Conservation (phyloP, 805 yeast genomes). For the Wickerhamomyces tratensis region DNA sequence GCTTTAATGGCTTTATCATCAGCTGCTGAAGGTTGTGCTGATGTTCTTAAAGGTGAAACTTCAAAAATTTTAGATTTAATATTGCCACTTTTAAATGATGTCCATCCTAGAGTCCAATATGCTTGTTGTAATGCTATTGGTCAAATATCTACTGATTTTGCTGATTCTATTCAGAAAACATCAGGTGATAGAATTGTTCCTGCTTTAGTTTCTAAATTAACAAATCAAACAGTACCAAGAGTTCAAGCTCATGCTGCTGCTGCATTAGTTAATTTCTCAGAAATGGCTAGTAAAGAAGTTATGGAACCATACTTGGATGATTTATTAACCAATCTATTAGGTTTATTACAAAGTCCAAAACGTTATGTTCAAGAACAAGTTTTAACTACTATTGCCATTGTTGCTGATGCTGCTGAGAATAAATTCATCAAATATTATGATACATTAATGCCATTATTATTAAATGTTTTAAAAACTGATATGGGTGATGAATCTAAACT, state of each 20-base stretch:
- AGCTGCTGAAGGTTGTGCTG: constrained; percentile 96
- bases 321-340: constrained; percentile 63
- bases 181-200: constrained; percentile 77
- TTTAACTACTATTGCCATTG: constrained; percentile 89
- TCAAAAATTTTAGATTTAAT: constrained; percentile 78
- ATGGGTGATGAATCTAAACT: constrained; percentile 70
- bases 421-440: constrained; percentile 89
- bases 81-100: constrained; percentile 74
- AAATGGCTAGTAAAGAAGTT: constrained; percentile 78
- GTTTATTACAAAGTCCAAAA: constrained; percentile 74
- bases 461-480: constrained; percentile 71
- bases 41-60: constrained; percentile 73
- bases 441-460: constrained; percentile 82
- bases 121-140: constrained; percentile 97
- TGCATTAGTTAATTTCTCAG: constrained; percentile 91
- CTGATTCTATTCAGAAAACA: constrained; percentile 76
- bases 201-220: constrained; percentile 74
- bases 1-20: constrained; percentile 95
- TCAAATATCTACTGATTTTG: constrained; percentile 94
- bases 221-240: constrained; percentile 67
- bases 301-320: constrained; percentile 90
- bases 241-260: constrained; percentile 99
- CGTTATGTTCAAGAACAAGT: constrained; percentile 97
- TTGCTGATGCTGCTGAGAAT: constrained; percentile 91
- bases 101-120: constrained; percentile 91